These are phyloP conservation scores for Yamadazyma buinensis DNA, from an alignment of 1,139 yeast species.

Conservation along the genomic window DNA sequence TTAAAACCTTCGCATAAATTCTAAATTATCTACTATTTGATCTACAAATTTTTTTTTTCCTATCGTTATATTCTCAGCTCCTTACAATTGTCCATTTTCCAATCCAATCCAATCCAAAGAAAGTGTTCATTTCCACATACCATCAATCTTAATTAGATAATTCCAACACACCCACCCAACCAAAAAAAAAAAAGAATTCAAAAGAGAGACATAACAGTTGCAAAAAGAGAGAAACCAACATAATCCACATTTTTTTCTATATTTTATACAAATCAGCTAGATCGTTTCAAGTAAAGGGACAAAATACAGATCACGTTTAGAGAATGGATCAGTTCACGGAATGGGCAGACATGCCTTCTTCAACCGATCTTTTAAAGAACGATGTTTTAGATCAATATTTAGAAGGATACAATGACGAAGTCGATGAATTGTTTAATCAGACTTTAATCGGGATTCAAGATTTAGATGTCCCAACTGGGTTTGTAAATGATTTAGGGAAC, in stretches of 20 bases:
- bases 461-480: slow-evolving; percentile 50
- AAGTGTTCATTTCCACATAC: too few relatives aligned
- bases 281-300: too few relatives aligned
- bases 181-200: too few relatives aligned
- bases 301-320: too few relatives aligned
- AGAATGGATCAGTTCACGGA: slow-evolving; percentile 32
- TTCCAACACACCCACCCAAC: too few relatives aligned
- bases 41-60: too few relatives aligned
- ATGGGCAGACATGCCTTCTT: slow-evolving; percentile 22
- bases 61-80: too few relatives aligned
- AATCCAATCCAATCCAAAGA: too few relatives aligned
- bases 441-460: slow-evolving; percentile 46
- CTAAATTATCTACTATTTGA: too few relatives aligned
- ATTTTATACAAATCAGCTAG: not conserved
- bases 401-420: slow-evolving; percentile 23
- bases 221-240: slow-evolving; percentile 10
- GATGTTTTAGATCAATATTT: slow-evolving; percentile 42
- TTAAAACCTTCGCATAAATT: not conserved
- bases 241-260: too few relatives aligned
- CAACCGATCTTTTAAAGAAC: slow-evolving; percentile 34
- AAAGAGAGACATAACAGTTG: slow-evolving; percentile 4
- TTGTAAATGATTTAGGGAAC: slow-evolving; percentile 14
- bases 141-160: too few relatives aligned
- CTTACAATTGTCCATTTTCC: too few relatives aligned
- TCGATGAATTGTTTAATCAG: slow-evolving; percentile 42